Percentiles rank a stretch among this genome's conserved stretches.
Evolutionary conservation across 805 yeast species (phyloP).

Genomic region (Metschnikowia kofuensis): DNA sequence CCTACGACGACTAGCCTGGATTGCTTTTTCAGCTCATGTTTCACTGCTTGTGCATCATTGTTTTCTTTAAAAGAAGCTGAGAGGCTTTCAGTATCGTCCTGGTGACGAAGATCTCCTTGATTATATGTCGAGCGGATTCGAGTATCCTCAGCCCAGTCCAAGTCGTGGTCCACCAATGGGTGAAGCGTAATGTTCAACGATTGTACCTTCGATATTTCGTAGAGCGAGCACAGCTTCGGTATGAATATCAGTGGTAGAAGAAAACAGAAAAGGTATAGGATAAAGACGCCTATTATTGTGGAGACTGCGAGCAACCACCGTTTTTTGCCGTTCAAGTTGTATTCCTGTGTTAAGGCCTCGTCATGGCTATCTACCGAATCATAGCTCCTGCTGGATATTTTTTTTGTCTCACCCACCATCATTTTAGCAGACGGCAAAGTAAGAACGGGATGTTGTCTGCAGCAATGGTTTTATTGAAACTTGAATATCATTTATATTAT

Average conservation of each 20-base stretch:
- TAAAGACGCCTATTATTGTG: constrained; percentile 8
- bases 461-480: too few relatives aligned
- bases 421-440: not conserved
- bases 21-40: not conserved
- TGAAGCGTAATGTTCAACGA: constrained; percentile 23
- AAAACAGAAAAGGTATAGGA: constrained; percentile 31
- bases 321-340: constrained; percentile 9
- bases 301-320: constrained; percentile 6
- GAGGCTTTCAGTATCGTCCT: too few relatives aligned
- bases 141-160: too few relatives aligned
- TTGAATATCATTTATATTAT: too few relatives aligned
- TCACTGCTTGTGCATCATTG: not conserved
- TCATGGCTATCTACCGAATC: constrained; percentile 3
- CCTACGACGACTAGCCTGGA: constrained; percentile 70
- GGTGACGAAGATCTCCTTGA: too few relatives aligned
- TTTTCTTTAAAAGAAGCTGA: too few relatives aligned
- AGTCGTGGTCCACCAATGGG: constrained; percentile 14
- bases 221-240: constrained; percentile 29
- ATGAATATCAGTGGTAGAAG: constrained; percentile 33
- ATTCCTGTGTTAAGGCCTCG: constrained; percentile 9
- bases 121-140: too few relatives aligned
- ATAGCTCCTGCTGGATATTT: not conserved
- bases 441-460: not conserved
- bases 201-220: constrained; percentile 24
- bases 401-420: not conserved